Percentiles rank a stretch among this genome's conserved stretches.
These are phyloP conservation scores for Globisporangium barbulae DNA, from an alignment of 352 stramenopile species.

Conservation along the genomic window DNA sequence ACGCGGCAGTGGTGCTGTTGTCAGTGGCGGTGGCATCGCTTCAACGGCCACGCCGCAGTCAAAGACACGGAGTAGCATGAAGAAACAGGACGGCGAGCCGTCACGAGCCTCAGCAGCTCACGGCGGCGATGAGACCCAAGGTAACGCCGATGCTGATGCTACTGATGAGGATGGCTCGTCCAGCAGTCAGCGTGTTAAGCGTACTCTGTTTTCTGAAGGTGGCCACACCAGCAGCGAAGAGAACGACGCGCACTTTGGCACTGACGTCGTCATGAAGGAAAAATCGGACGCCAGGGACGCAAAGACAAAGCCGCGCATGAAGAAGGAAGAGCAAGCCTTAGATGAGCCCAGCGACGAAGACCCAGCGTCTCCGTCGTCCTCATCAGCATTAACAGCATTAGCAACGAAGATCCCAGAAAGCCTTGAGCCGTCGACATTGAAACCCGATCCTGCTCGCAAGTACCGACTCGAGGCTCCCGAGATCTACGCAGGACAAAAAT, in stretches of 20 bases:
- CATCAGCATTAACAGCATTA: not conserved
- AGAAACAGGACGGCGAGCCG: conserved; percentile 23
- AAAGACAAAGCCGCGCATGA: conserved; percentile 3
- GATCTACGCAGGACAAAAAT: conserved; percentile 62
- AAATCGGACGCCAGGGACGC: not conserved
- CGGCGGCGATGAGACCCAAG: conserved; percentile 6
- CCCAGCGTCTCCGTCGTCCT: not conserved
- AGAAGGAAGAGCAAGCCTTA: conserved; percentile 10
- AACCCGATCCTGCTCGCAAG: conserved; percentile 48
- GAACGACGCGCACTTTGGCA: conserved; percentile 28
- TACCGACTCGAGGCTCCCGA: conserved; percentile 44
- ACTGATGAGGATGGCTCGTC: conserved; percentile 18
- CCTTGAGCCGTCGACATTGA: conserved; percentile 46
- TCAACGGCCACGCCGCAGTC: conserved; percentile 38
- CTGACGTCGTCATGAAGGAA: not conserved
- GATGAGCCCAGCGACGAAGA: conserved; percentile 10
- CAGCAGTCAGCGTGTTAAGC: conserved; percentile 46
- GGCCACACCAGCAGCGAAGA: conserved; percentile 56
- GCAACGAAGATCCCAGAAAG: conserved; percentile 13
- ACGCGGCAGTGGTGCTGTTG: conserved; percentile 10
- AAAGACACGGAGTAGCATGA: conserved; percentile 51
- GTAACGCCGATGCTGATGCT: conserved; percentile 11
- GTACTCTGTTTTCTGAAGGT: conserved; percentile 59
- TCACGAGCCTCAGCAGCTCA: not conserved
- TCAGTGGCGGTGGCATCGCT: not conserved